Percentiles rank a stretch among this genome's conserved stretches.
Evolutionary conservation across 2,329 filamentous ascomycete genomes (phyloP).

Genomic region (Fusarium kyushuense): DNA sequence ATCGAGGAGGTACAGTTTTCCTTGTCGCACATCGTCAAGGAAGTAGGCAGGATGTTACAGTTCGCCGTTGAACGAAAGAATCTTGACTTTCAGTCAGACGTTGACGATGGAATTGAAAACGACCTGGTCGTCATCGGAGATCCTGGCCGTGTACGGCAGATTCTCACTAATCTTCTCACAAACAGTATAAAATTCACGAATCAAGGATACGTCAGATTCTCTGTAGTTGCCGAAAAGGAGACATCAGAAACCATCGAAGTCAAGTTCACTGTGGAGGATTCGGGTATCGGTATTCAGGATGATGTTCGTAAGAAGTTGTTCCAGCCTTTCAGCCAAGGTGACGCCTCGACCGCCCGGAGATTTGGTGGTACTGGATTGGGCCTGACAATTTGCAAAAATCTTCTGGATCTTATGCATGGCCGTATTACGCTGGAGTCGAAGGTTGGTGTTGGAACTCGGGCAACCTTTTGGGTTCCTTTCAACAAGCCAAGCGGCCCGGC

Average conservation of each 20-base stretch:
- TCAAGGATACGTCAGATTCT: constrained; percentile 75
- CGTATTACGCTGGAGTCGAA: constrained; percentile 77
- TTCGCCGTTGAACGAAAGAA: constrained; percentile 87
- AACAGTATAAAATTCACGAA: constrained; percentile 82
- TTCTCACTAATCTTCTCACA: constrained; percentile 82
- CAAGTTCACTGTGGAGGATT: constrained; percentile 80
- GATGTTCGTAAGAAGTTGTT: constrained; percentile 80
- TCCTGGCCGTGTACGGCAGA: constrained; percentile 84
- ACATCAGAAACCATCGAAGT: constrained; percentile 74
- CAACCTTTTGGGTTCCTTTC: constrained; percentile 82
- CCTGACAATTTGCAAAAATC: constrained; percentile 83
- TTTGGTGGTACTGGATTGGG: constrained; percentile 85
- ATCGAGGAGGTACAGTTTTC: constrained; percentile 87
- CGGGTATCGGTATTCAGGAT: constrained; percentile 84
- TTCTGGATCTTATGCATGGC: constrained; percentile 83
- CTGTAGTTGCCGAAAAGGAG: constrained; percentile 72
- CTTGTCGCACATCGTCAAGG: constrained; percentile 77
- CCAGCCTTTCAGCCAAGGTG: constrained; percentile 84
- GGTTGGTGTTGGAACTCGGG: constrained; percentile 76
- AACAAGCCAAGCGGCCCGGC: constrained; percentile 70
- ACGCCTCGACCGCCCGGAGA: constrained; percentile 81
- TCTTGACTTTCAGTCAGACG: constrained; percentile 75
- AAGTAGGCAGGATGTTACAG: constrained; percentile 88
- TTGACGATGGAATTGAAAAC: constrained; percentile 70
- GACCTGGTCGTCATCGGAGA: constrained; percentile 88